Percentiles rank a stretch among this genome's conserved stretches.
Evolutionary conservation across 768 basidiomycete species (phyloP).

Genomic region (Suillus subalutaceus): DNA sequence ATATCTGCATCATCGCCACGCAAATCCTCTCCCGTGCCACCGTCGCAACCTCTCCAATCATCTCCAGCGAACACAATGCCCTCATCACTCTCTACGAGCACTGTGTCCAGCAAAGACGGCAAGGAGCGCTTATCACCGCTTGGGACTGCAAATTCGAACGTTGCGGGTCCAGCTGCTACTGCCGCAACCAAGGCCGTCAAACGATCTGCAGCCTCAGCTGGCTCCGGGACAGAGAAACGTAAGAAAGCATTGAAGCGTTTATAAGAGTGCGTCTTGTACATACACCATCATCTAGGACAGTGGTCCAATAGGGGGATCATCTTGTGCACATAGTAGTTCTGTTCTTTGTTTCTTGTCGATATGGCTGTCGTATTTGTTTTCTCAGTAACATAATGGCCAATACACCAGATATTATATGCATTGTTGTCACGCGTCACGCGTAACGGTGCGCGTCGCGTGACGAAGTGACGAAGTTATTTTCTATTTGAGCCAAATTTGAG

Average conservation of each 20-base stretch:
- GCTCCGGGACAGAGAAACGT: slow-evolving; percentile 73
- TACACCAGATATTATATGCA: neutral
- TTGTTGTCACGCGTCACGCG: slow-evolving; percentile 11
- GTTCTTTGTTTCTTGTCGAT: slow-evolving; percentile 4
- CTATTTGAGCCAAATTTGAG: slow-evolving; percentile 1
- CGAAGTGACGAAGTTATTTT: slow-evolving; percentile 6
- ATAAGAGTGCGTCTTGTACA: slow-evolving; percentile 33
- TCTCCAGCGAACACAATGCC: slow-evolving; percentile 46
- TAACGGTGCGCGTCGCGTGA: slow-evolving; percentile 23
- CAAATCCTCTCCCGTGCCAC: slow-evolving; percentile 47
- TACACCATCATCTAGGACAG: slow-evolving; percentile 9
- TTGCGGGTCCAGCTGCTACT: slow-evolving; percentile 40
- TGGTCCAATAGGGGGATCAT: neutral
- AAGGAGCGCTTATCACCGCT: slow-evolving; percentile 75
- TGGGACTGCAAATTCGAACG: slow-evolving; percentile 71
- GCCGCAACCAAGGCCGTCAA: slow-evolving; percentile 66
- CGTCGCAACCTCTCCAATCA: slow-evolving; percentile 39
- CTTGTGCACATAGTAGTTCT: neutral
- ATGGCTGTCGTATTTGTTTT: slow-evolving; percentile 7
- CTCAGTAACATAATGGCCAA: neutral
- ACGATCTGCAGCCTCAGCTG: slow-evolving; percentile 57
- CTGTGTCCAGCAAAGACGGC: slow-evolving; percentile 32
- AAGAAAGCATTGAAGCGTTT: slow-evolving; percentile 88
- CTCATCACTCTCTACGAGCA: slow-evolving; percentile 37
- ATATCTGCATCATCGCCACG: slow-evolving; percentile 44